These are phyloP conservation scores for Puccinia sorghi DNA, from an alignment of 1,284 basidiomycete species.

Conservation along the genomic window DNA sequence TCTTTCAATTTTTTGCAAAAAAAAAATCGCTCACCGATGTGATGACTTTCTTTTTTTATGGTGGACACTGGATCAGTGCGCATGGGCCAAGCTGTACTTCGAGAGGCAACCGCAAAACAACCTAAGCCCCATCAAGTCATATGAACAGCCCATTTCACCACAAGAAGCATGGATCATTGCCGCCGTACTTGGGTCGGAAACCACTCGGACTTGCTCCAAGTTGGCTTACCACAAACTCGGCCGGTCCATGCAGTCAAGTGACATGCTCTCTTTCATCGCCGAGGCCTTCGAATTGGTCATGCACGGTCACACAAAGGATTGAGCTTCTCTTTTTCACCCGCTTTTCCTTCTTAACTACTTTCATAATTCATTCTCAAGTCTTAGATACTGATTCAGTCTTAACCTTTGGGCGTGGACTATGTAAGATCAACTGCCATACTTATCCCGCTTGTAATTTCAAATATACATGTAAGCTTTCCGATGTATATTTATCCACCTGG, in stretches of 20 bases:
- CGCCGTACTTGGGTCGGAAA: conserved; percentile 80
- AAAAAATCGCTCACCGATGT: not conserved
- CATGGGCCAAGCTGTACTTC: conserved; percentile 35
- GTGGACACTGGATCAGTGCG: not conserved
- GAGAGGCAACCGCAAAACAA: not conserved
- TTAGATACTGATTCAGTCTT: too few species aligned
- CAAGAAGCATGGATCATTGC: conserved; percentile 74
- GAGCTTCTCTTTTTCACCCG: not conserved
- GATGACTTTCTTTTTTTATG: not conserved
- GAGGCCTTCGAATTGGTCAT: conserved; percentile 57
- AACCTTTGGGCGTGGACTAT: too few species aligned
- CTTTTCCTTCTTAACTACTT: not conserved
- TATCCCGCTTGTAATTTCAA: too few species aligned
- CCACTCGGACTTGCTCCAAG: conserved; percentile 79
- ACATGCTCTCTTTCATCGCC: conserved; percentile 65
- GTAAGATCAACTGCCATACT: too few species aligned
- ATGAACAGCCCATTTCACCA: conserved; percentile 57
- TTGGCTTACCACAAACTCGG: conserved; percentile 74
- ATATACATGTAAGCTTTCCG: too few species aligned
- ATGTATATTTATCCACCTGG: too few species aligned
- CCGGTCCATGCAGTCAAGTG: conserved; percentile 82
- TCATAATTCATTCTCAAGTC: too few species aligned
- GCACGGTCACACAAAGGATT: conserved; percentile 25
- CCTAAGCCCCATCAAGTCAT: not conserved
- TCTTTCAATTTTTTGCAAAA: too few species aligned